These are phyloP conservation scores for Pharnaceum exiguum DNA, from an alignment of 148 eudicot genomes.

Conservation along the genomic window DNA sequence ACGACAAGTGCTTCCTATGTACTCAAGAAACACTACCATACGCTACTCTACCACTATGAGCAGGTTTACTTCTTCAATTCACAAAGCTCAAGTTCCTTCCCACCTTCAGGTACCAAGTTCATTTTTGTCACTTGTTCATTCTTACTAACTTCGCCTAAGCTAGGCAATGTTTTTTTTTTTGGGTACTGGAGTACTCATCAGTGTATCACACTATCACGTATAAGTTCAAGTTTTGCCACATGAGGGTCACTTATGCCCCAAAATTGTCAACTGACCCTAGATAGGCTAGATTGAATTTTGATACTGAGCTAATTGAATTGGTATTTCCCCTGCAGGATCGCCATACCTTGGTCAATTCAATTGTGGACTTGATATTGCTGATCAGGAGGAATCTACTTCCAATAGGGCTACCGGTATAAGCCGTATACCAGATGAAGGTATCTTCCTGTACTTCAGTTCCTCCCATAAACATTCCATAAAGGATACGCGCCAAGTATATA, in stretches of 20 bases:
- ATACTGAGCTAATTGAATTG: too few relatives aligned
- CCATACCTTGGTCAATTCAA: conserved; percentile 1
- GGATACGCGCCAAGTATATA: too few relatives aligned
- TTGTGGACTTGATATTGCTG: conserved; percentile 15
- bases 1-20: conserved; percentile 75
- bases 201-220: too few relatives aligned
- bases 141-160: too few relatives aligned
- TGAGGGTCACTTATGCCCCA: too few relatives aligned
- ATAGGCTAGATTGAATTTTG: too few relatives aligned
- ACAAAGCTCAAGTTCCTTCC: conserved; percentile 21
- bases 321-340: conserved; percentile 9
- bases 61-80: conserved; percentile 57
- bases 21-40: conserved; percentile 51
- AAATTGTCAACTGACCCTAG: too few relatives aligned
- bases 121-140: not conserved
- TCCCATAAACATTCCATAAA: too few relatives aligned
- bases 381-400: conserved; percentile 6
- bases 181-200: too few relatives aligned
- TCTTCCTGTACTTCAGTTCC: not conserved
- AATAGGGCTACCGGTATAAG: conserved; percentile 1
- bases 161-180: too few relatives aligned
- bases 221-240: too few relatives aligned
- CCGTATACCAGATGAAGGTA: conserved; percentile 17
- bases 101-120: conserved; percentile 13
- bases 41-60: conserved; percentile 55